These are phyloP conservation scores for Botryotinia narcissicola DNA, from an alignment of 2,329 filamentous ascomycete genomes.

Conservation along the genomic window DNA sequence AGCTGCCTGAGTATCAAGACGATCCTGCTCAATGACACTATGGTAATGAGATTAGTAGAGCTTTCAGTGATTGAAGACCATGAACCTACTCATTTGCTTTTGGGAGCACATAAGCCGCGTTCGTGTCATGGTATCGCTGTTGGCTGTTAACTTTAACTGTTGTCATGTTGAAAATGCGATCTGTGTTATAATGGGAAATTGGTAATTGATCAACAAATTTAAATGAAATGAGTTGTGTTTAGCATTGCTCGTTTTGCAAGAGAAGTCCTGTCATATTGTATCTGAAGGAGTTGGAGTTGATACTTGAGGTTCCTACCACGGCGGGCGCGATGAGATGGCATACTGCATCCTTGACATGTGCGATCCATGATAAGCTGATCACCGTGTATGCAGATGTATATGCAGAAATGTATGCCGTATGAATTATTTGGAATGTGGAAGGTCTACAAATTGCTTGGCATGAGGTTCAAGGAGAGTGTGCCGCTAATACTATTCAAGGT, in stretches of 20 bases:
- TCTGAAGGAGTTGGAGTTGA: not conserved
- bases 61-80: not conserved
- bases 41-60: not conserved
- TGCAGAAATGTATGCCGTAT: not conserved
- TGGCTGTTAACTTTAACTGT: not conserved
- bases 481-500: not conserved
- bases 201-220: not conserved
- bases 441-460: not conserved
- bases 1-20: conserved; percentile 16
- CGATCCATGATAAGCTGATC: not conserved
- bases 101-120: conserved; percentile 15
- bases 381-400: not conserved
- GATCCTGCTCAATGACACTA: conserved; percentile 14
- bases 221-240: not conserved
- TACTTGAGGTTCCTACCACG: not conserved
- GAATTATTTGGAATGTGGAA: not conserved
- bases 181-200: not conserved
- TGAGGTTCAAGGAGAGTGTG: not conserved
- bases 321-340: not conserved
- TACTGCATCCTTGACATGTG: not conserved
- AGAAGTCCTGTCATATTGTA: not conserved
- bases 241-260: not conserved
- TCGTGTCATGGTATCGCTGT: conserved; percentile 10
- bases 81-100: conserved; percentile 16
- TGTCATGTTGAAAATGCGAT: conserved; percentile 1